Evolutionary conservation across 1,284 basidiomycete genomes (phyloP).

Genomic region (Irpex sp.): DNA sequence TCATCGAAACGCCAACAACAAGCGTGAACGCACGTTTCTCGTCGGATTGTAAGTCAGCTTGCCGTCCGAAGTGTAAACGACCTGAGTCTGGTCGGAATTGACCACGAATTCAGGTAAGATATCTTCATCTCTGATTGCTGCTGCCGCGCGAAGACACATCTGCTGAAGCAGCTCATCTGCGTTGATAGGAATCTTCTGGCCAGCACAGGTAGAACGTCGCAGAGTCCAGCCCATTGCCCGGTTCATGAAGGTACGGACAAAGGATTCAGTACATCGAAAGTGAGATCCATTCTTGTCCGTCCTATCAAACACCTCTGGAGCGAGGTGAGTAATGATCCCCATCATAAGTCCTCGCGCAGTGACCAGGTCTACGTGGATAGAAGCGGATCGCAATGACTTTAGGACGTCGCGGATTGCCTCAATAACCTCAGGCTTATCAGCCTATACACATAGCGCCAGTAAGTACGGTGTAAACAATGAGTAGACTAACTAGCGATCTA

Average conservation of each 20-base stretch:
- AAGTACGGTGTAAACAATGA: background rate
- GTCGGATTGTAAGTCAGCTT: conserved; percentile 21
- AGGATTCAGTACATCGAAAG: conserved; percentile 18
- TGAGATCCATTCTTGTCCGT: conserved; percentile 1
- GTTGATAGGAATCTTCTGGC: conserved; percentile 31
- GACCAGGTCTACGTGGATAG: background rate
- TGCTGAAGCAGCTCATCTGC: conserved; percentile 24
- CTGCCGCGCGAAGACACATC: conserved; percentile 23
- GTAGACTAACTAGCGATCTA: background rate
- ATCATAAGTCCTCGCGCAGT: conserved; percentile 9
- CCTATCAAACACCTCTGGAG: conserved; percentile 3
- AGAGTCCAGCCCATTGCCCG: conserved; percentile 17
- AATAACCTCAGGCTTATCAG: background rate
- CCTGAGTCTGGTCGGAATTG: conserved; percentile 37
- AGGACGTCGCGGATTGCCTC: conserved; percentile 1
- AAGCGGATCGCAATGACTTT: background rate
- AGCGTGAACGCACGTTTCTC: conserved; percentile 34
- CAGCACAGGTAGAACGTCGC: conserved; percentile 22
- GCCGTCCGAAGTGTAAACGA: conserved; percentile 19
- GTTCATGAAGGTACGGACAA: conserved; percentile 16
- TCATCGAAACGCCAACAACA: conserved; percentile 23
- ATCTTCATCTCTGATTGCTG: conserved; percentile 26
- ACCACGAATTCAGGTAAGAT: conserved; percentile 26
- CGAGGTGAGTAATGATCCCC: background rate
- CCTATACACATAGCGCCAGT: background rate